Evolutionary conservation across 495 filamentous ascomycete species (phyloP).

Genomic region (Penicillium salamii): DNA sequence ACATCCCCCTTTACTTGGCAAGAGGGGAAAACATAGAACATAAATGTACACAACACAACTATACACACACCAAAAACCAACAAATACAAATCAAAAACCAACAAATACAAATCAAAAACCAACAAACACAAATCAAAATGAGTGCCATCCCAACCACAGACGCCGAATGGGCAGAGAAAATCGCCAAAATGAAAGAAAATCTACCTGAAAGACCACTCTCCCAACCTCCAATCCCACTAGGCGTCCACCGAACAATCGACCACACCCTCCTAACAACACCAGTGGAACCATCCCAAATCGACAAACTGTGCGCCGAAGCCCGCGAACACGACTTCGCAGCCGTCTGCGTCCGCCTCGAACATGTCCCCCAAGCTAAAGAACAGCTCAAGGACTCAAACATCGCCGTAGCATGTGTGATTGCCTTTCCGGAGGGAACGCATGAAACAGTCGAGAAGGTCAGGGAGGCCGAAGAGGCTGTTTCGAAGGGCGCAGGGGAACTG

Average conservation of each 20-base stretch:
- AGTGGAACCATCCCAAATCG: conserved; percentile 52
- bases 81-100: too few relatives aligned
- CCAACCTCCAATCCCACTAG: conserved; percentile 19
- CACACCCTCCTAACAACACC: conserved; percentile 62
- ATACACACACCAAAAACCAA: too few relatives aligned
- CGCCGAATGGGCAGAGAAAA: conserved; percentile 35
- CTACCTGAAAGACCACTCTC: conserved; percentile 27
- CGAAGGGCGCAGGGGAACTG: conserved; percentile 58
- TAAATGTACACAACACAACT: too few relatives aligned
- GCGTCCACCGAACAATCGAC: conserved; percentile 52
- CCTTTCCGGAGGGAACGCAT: conserved; percentile 64
- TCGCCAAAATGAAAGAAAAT: conserved; percentile 23
- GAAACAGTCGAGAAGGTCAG: conserved; percentile 49
- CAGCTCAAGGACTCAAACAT: conserved; percentile 48
- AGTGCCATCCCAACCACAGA: conserved; percentile 30
- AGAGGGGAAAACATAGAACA: too few relatives aligned
- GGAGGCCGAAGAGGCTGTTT: conserved; percentile 56
- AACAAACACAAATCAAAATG: conserved; percentile 19
- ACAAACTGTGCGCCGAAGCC: conserved; percentile 63
- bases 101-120: background rate
- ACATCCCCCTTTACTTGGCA: conserved; percentile 14
- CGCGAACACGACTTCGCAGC: conserved; percentile 55
- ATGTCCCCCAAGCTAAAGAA: conserved; percentile 51
- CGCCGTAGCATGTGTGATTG: conserved; percentile 61
- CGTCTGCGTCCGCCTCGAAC: conserved; percentile 56